Conservation (phyloP, 768 basidiomycete genomes). For the Boletus pseudopeckii region DNA sequence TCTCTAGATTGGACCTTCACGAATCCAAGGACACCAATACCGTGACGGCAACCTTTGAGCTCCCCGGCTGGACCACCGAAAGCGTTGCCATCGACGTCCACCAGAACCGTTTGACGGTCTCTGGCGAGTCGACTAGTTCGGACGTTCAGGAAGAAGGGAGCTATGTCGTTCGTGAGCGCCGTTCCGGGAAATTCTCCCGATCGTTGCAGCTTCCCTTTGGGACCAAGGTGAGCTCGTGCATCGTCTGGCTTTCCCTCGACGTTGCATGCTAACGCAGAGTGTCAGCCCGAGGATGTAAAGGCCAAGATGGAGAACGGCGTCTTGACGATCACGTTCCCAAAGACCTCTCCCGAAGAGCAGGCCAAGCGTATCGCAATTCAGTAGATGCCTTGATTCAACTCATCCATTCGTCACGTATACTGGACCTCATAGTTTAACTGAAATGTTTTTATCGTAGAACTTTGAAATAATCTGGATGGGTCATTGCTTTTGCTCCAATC, state of each 20-base stretch:
- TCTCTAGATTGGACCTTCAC: constrained; percentile 43
- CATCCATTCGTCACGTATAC: neutral
- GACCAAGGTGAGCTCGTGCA: constrained; percentile 35
- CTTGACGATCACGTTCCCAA: constrained; percentile 47
- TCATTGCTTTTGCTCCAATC: neutral
- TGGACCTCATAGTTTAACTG: too few relatives aligned
- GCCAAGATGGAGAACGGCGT: constrained; percentile 48
- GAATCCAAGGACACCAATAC: constrained; percentile 40
- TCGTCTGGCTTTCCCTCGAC: neutral
- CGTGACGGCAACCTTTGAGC: constrained; percentile 52
- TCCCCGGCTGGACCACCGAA: constrained; percentile 52
- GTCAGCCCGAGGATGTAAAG: constrained; percentile 42
- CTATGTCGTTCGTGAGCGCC: constrained; percentile 45
- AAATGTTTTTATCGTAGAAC: too few relatives aligned
- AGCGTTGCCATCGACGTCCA: constrained; percentile 46
- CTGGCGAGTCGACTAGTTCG: constrained; percentile 39
- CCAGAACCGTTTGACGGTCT: constrained; percentile 45
- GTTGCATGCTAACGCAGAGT: neutral
- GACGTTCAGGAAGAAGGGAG: constrained; percentile 34
- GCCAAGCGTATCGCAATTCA: constrained; percentile 38
- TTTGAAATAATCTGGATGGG: too few relatives aligned
- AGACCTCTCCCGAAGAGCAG: constrained; percentile 35
- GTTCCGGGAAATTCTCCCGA: constrained; percentile 45
- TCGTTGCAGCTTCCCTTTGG: constrained; percentile 45
- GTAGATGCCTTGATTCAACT: neutral